phyloP scores from a whole-genome alignment of 345 rosid genomes.

The Hevea brasiliensis region DNA sequence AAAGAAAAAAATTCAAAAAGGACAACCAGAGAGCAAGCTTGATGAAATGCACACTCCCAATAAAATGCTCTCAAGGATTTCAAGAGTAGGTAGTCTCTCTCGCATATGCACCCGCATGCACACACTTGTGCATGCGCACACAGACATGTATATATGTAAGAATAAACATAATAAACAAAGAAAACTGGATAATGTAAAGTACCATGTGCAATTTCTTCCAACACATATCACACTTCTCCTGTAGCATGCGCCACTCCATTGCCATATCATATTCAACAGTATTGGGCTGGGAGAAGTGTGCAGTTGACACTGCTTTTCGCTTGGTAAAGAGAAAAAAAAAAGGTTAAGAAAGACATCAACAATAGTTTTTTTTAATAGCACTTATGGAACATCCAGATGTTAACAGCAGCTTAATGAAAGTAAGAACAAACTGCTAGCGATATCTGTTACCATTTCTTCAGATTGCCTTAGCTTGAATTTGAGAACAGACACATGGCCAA shows the following conservation, averaged over 20 bases:
- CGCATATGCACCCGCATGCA: neutral
- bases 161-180: neutral
- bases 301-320: constrained; percentile 43
- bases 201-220: constrained; percentile 43
- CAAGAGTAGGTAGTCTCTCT: neutral
- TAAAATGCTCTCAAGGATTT: neutral
- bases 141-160: neutral
- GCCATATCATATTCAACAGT: constrained; percentile 42
- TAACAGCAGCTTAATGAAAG: neutral
- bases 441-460: constrained; percentile 29
- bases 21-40: neutral
- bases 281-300: constrained; percentile 46
- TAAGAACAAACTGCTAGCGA: neutral
- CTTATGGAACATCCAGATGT: neutral
- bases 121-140: neutral
- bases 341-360: neutral
- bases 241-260: constrained; percentile 37
- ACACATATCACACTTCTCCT: constrained; percentile 25
- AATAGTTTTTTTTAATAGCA: neutral
- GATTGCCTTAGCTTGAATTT: constrained; percentile 16
- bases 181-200: neutral
- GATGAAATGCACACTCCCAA: neutral
- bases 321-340: neutral
- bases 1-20: too few relatives aligned
- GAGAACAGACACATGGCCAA: constrained; percentile 33